Percentiles rank a stretch among this genome's conserved stretches.
phyloP scores from a whole-genome alignment of 164 flowering plant genomes.

The Piper betle region DNA sequence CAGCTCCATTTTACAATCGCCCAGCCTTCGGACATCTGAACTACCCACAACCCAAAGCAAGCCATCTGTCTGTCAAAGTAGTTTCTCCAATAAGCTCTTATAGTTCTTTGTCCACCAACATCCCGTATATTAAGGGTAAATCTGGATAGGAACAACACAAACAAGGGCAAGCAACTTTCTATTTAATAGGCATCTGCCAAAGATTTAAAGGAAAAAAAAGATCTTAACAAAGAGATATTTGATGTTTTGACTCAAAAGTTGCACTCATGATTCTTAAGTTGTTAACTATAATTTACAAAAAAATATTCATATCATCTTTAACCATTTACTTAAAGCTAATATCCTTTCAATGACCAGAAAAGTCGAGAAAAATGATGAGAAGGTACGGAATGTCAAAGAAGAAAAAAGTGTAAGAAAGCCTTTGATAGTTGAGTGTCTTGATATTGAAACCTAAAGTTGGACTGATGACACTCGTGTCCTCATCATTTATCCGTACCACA shows the following conservation, averaged over 20 bases:
- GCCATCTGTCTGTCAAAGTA: slow-evolving; percentile 97
- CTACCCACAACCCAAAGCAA: slow-evolving; percentile 98
- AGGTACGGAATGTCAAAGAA: neutral
- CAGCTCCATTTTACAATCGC: slow-evolving; percentile 87
- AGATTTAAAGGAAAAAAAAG: too few species aligned
- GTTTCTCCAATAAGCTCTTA: slow-evolving; percentile 54
- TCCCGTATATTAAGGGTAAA: slow-evolving; percentile 94
- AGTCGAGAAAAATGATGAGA: neutral
- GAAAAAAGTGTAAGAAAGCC: slow-evolving; percentile 20
- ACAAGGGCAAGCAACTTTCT: too few species aligned
- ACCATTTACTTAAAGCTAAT: too few species aligned
- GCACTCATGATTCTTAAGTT: too few species aligned
- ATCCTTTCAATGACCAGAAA: too few species aligned
- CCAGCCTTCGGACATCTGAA: slow-evolving; percentile 83
- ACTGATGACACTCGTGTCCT: slow-evolving; percentile 94
- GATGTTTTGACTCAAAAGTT: too few species aligned
- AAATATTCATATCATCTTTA: too few species aligned
- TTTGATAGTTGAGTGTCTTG: slow-evolving; percentile 79
- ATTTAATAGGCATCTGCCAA: too few species aligned
- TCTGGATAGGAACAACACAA: slow-evolving; percentile 22
- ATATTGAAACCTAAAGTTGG: slow-evolving; percentile 97
- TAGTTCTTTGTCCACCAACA: slow-evolving; percentile 94
- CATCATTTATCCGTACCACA: slow-evolving; percentile 84
- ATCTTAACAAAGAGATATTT: too few species aligned
- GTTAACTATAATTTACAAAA: too few species aligned